Conservation (phyloP, 305 asterid genomes). For the Fraxinus albicans region DNA sequence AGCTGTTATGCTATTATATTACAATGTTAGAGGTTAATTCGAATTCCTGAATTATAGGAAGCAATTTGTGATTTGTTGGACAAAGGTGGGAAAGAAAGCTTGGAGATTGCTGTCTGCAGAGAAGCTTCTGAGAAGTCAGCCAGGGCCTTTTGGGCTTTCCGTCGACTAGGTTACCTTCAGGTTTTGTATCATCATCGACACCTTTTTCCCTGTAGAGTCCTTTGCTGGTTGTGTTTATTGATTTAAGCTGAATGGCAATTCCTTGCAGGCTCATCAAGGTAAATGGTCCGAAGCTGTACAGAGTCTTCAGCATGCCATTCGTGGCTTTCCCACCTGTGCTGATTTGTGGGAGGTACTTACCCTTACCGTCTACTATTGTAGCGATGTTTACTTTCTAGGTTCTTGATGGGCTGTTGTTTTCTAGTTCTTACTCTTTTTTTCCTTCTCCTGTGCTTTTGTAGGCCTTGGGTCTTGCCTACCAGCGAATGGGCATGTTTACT, state of each 20-base stretch:
- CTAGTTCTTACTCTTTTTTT: slow-evolving; percentile 19
- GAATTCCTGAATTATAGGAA: slow-evolving; percentile 44
- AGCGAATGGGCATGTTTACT: slow-evolving; percentile 93
- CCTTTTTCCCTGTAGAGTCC: slow-evolving; percentile 2
- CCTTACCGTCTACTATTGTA: not conserved
- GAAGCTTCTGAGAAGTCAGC: slow-evolving; percentile 86
- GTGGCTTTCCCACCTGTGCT: slow-evolving; percentile 83
- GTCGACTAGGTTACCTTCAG: slow-evolving; percentile 87
- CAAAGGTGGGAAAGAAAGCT: slow-evolving; percentile 68
- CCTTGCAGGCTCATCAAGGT: slow-evolving; percentile 68
- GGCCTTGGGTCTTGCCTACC: slow-evolving; percentile 95
- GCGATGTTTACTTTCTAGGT: not conserved
- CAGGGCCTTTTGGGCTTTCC: slow-evolving; percentile 95
- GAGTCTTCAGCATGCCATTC: slow-evolving; percentile 90
- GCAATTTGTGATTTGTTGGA: slow-evolving; percentile 77
- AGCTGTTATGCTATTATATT: not conserved
- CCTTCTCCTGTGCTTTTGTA: slow-evolving; percentile 35
- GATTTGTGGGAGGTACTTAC: slow-evolving; percentile 90
- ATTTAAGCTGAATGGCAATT: slow-evolving; percentile 15
- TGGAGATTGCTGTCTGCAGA: slow-evolving; percentile 73
- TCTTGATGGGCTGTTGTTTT: not conserved
- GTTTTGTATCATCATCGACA: slow-evolving; percentile 32
- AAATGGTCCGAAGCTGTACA: slow-evolving; percentile 95
- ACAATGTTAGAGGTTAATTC: not conserved
- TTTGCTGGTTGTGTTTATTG: slow-evolving; percentile 13